Base-by-base conservation (phyloP, 352 stramenopile genomes). In the Globisporangium perplexum region DNA sequence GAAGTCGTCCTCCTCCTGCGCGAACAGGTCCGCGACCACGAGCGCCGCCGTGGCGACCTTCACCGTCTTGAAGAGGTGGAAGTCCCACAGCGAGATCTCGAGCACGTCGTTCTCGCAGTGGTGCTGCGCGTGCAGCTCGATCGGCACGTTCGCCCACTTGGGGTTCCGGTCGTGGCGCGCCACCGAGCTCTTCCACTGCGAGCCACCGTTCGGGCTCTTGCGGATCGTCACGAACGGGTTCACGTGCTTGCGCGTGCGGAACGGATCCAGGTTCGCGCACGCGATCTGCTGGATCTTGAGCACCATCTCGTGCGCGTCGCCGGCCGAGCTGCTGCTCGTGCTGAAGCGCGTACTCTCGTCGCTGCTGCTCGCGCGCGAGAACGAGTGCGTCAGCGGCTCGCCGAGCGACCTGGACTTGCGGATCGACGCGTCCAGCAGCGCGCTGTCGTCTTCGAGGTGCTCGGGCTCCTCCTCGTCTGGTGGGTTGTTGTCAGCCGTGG, bases 81-180 rank as follows among this genome's bases (percentile, higher is more conserved):
- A 68, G 62, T 89, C 78, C 73, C 73, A 89, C 4, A 89, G 63
- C 59, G 70, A 74, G n/a, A 86, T 69, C 60, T 86, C 72, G 30
- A 81, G 50, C 10, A 83, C 66, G 35, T 74, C 68, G 23, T 56
- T 54, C 4, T 46, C 51, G 44, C 44, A 11, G 41, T 46, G 41
- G 23, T 68, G 59, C 15, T 79, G 50, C 8, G 66, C 42, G 7
- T 71, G 69, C 38, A 82, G 63, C 22, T 65, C 65, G 11, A 88
- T 46, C 0, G 70, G 66, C 17, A 78, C 65, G 43, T 67, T 55
- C 14, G 65, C 67, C 72, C 70, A 81, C 55, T 60, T 68, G 22
- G 72, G 72, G 47, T 77, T 69, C 11, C 47, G 50, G n/a, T 78
- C 57, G 45, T 68, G 68, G 30, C 66, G 66, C 26, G 65, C 55